Evolutionary conservation across 148 eudicot genomes (phyloP).

Genomic region (Rhododendron ferrugineum): DNA sequence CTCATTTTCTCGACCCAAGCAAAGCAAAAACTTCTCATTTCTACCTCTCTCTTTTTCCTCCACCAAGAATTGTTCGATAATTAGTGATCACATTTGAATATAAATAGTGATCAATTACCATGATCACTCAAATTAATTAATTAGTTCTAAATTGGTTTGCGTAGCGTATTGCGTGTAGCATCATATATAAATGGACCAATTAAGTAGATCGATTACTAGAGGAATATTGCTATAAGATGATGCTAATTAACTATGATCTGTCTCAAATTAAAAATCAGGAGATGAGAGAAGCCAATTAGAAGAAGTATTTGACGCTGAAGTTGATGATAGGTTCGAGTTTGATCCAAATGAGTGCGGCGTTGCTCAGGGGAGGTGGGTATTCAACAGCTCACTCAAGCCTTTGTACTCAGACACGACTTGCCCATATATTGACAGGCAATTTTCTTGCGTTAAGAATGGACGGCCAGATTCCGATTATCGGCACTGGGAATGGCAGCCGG

Average conservation of each 20-base stretch:
- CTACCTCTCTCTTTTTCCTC: background rate
- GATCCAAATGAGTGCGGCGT: constrained; percentile 69
- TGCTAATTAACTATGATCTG: background rate
- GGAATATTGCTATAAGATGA: background rate
- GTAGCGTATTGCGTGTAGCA: too few species aligned
- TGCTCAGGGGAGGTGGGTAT: constrained; percentile 78
- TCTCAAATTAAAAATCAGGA: background rate
- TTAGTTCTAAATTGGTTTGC: background rate
- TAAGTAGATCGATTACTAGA: background rate
- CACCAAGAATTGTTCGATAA: background rate
- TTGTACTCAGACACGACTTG: constrained; percentile 65
- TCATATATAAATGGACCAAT: too few species aligned
- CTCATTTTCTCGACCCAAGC: background rate
- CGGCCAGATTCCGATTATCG: constrained; percentile 61
- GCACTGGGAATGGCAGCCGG: constrained; percentile 94
- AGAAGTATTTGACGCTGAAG: constrained; percentile 8
- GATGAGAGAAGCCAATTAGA: constrained; percentile 8
- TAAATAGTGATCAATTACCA: background rate
- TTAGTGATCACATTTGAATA: background rate
- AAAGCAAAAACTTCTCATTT: background rate
- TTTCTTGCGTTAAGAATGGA: constrained; percentile 74
- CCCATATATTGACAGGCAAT: constrained; percentile 71
- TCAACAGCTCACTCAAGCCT: constrained; percentile 53
- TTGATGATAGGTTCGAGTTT: constrained; percentile 52
- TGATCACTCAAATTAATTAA: too few species aligned